phyloP scores from a whole-genome alignment of 2,329 filamentous ascomycete genomes.

The Fusarium foetens region DNA sequence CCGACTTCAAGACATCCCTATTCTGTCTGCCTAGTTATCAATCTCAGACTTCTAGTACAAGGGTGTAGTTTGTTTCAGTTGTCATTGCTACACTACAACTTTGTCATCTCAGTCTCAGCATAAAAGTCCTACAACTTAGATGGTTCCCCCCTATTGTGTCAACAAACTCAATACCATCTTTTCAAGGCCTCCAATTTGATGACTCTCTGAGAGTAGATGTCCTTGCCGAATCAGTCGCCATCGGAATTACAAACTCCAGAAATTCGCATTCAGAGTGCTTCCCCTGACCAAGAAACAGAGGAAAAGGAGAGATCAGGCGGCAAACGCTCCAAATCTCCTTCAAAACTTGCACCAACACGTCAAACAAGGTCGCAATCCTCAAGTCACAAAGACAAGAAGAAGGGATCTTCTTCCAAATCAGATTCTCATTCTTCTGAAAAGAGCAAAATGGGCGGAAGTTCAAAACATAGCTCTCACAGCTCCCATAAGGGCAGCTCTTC shows the following conservation, averaged over 20 bases:
- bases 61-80: neutral
- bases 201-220: constrained; percentile 42
- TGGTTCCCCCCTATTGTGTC: constrained; percentile 1
- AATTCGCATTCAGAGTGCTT: constrained; percentile 46
- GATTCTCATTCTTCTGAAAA: constrained; percentile 12
- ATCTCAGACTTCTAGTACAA: neutral
- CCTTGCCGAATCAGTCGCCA: constrained; percentile 29
- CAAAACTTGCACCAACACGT: constrained; percentile 27
- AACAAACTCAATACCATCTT: neutral
- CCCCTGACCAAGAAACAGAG: constrained; percentile 31
- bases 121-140: constrained; percentile 8
- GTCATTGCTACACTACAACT: neutral
- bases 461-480: constrained; percentile 35
- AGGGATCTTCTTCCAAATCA: constrained; percentile 19
- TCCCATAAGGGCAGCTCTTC: constrained; percentile 45
- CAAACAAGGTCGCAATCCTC: constrained; percentile 31
- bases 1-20: neutral
- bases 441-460: constrained; percentile 40
- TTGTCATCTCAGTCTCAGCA: neutral
- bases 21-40: constrained; percentile 14
- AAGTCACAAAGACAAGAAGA: constrained; percentile 28
- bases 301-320: neutral
- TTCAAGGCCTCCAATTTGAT: constrained; percentile 19
- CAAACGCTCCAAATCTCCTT: constrained; percentile 5
- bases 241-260: constrained; percentile 35